Evolutionary conservation across 805 yeast genomes (phyloP), one percentile per base, ranked within the genome.

Genomic region (Yamadazyma ubonensis): DNA sequence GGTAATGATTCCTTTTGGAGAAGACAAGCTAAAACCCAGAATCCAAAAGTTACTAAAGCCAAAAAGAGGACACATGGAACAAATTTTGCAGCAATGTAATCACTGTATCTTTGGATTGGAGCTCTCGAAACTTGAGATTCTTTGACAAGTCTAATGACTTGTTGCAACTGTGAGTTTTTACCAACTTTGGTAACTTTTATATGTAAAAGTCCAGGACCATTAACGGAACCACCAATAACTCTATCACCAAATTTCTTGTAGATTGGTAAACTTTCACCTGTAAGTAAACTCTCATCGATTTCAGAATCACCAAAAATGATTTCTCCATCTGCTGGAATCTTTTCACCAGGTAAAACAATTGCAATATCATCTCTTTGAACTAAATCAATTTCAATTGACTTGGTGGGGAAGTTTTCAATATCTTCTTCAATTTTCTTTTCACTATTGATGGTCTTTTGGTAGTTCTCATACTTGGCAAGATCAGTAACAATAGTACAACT

Each of bases 151-250:
- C 76, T 72, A 38, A 95, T 93, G 45, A 95, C 89, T 53, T 89
- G 90, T 39, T 93, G 81, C 26, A 93, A 73, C 54, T 86, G 90
- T 1, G 98, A 90, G 47, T 83, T 81, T 45, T 82, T 81, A 7
- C 97, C 97, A 2, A 95, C 76, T 5, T 71, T 69, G 2, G 78
- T 71, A 0, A 90, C 91, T 47, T 64, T 70, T 57, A 90, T 75
- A 51, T 79, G 83, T 29, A 93, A 56, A 21, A 79, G 71, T 7
- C 89, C 86, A 1, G 82, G 70, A 0, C 93, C 88, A 58, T 95
- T 93, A 30, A 91, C 77, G 1, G 97, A 83, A 0, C 99, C 99
- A 10, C 96, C 97, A 55, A 86, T 79, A 1, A 93, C 84, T 2
- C 51, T 45, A 25, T 82, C 82, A 2, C 87, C 89, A 2, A 51